Evolutionary conservation across 192 early-diverging fungal genomes (phyloP).

Genomic region (Podila epicladia): DNA sequence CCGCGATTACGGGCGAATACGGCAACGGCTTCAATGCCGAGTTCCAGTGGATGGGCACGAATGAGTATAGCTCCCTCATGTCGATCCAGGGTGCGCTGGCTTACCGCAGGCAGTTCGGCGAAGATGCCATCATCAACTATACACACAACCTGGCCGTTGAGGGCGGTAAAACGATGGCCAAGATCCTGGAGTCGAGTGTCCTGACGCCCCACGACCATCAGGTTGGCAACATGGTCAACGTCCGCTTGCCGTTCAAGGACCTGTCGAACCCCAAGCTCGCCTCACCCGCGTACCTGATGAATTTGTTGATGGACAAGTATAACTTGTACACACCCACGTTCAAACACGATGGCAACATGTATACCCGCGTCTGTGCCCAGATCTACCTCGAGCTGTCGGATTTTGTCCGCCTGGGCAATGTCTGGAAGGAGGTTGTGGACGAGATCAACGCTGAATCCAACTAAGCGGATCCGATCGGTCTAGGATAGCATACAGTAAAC

Average conservation of each 20-base stretch:
- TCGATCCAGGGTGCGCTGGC: constrained; percentile 52
- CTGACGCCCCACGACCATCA: constrained; percentile 59
- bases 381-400: constrained; percentile 61
- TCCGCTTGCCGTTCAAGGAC: constrained; percentile 57
- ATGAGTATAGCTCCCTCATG: constrained; percentile 53
- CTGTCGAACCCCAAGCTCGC: constrained; percentile 22
- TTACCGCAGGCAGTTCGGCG: constrained; percentile 66
- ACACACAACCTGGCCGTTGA: constrained; percentile 60
- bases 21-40: constrained; percentile 51
- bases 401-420: constrained; percentile 56
- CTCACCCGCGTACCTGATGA: constrained; percentile 3
- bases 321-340: constrained; percentile 52
- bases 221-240: constrained; percentile 67
- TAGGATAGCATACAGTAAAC: not conserved
- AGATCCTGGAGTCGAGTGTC: constrained; percentile 63
- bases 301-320: constrained; percentile 54
- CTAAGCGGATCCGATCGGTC: not conserved
- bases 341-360: constrained; percentile 59
- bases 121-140: constrained; percentile 65
- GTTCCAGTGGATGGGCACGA: constrained; percentile 60
- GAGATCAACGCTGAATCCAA: constrained; percentile 26
- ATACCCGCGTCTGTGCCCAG: constrained; percentile 64
- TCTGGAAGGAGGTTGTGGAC: constrained; percentile 55
- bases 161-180: constrained; percentile 66
- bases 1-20: constrained; percentile 55